Evolutionary conservation across 139 green algal species (phyloP).

Genomic region (Volvox africanus): DNA sequence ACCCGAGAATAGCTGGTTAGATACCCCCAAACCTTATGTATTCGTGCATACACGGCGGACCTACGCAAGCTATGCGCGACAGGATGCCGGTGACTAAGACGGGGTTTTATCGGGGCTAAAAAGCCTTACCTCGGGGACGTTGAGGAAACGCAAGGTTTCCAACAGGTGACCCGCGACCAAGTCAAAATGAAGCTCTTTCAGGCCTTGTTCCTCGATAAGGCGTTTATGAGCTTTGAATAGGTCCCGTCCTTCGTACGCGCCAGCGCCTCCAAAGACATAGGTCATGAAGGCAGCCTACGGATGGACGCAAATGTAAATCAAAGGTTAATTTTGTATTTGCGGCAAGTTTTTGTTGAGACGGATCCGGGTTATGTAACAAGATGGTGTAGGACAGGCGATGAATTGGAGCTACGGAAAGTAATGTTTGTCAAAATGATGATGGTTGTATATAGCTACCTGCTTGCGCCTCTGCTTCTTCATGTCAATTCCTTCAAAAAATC

Average conservation of each 20-base stretch:
- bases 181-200: slow-evolving; percentile 20
- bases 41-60: no score
- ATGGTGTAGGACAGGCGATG: no score
- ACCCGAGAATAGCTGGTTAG: no score
- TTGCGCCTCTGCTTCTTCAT: slow-evolving; percentile 40
- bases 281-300: slow-evolving; percentile 38
- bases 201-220: slow-evolving; percentile 8
- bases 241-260: slow-evolving; percentile 29
- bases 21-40: no score
- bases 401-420: background rate
- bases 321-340: background rate
- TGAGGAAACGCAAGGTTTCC: slow-evolving; percentile 11
- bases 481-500: slow-evolving; percentile 29
- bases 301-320: background rate
- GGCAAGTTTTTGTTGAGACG: background rate
- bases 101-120: no score
- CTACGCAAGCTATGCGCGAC: no score
- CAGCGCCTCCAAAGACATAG: slow-evolving; percentile 37
- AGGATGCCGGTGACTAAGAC: no score
- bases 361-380: background rate
- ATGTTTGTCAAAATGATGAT: background rate
- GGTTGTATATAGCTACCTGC: background rate
- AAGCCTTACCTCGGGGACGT: background rate
- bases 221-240: background rate
- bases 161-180: background rate